Conservation (phyloP, 106 monocot genomes). For the Platanthera zijinensis region DNA sequence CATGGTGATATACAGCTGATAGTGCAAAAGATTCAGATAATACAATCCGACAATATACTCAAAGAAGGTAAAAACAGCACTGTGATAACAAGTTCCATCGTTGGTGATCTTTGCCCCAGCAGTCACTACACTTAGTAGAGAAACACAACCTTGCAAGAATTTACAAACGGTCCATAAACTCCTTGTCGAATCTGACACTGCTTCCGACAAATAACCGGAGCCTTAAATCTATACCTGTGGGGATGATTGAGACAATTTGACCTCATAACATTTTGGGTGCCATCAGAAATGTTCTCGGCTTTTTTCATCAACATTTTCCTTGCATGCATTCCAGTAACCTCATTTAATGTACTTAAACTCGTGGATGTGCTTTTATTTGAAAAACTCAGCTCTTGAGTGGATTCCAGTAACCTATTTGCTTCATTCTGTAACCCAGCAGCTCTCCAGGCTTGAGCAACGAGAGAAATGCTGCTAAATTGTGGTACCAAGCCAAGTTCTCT, state of each 20-base stretch:
- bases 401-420: constrained; percentile 34
- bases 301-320: constrained; percentile 10
- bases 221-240: constrained; percentile 7
- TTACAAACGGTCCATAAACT: constrained; percentile 20
- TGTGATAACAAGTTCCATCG: not conserved
- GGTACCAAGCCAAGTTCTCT: constrained; percentile 41
- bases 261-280: constrained; percentile 3
- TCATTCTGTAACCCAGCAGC: constrained; percentile 56
- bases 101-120: not conserved
- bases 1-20: not conserved
- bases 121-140: constrained; percentile 22
- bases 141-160: constrained; percentile 39
- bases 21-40: not conserved
- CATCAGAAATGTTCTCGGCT: not conserved
- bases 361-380: not conserved
- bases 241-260: not conserved
- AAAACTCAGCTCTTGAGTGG: constrained; percentile 5
- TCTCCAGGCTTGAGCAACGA: constrained; percentile 75
- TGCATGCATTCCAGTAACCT: not conserved
- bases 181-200: constrained; percentile 20
- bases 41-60: not conserved
- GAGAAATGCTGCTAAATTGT: constrained; percentile 28
- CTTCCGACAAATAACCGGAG: constrained; percentile 19
- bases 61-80: not conserved
- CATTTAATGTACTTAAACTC: constrained; percentile 6